phyloP scores from a whole-genome alignment of 1,284 basidiomycete genomes.

The Tremellales sp. region DNA sequence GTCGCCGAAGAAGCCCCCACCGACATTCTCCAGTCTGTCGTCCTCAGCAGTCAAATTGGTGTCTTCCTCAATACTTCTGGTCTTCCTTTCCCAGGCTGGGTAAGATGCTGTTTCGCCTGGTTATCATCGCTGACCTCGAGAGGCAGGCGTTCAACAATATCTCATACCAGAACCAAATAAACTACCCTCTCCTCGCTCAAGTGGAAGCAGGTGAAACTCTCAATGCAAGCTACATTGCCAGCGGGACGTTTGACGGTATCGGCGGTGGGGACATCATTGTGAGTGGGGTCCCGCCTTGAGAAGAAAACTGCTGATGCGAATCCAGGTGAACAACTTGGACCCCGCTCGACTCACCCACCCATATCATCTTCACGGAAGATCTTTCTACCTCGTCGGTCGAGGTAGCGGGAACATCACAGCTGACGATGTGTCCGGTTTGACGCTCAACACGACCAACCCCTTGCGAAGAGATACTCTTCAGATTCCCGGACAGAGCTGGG shows the following conservation, averaged over 20 bases:
- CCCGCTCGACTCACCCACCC: constrained; percentile 38
- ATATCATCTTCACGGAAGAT: constrained; percentile 36
- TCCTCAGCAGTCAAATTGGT: constrained; percentile 24
- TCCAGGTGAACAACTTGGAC: constrained; percentile 44
- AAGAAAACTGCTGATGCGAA: background rate
- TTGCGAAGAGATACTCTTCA: constrained; percentile 46
- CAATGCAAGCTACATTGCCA: constrained; percentile 20
- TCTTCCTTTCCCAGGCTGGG: constrained; percentile 21
- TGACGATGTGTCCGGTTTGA: constrained; percentile 9
- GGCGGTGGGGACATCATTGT: constrained; percentile 28
- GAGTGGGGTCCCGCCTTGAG: background rate
- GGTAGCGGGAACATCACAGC: constrained; percentile 34
- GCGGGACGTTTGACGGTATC: constrained; percentile 21
- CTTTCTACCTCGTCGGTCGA: constrained; percentile 36
- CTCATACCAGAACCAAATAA: constrained; percentile 29
- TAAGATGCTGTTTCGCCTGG: constrained; percentile 6
- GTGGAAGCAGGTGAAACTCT: constrained; percentile 20
- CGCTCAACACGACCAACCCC: constrained; percentile 39
- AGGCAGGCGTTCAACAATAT: constrained; percentile 34
- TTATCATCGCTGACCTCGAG: background rate
- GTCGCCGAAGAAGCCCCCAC: constrained; percentile 20
- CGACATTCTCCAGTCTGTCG: constrained; percentile 10
- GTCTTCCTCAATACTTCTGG: constrained; percentile 19
- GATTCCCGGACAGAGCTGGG: constrained; percentile 28
- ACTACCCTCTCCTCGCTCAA: constrained; percentile 36